phyloP scores from a whole-genome alignment of 768 basidiomycete genomes.

The Termitomyces sp. region DNA sequence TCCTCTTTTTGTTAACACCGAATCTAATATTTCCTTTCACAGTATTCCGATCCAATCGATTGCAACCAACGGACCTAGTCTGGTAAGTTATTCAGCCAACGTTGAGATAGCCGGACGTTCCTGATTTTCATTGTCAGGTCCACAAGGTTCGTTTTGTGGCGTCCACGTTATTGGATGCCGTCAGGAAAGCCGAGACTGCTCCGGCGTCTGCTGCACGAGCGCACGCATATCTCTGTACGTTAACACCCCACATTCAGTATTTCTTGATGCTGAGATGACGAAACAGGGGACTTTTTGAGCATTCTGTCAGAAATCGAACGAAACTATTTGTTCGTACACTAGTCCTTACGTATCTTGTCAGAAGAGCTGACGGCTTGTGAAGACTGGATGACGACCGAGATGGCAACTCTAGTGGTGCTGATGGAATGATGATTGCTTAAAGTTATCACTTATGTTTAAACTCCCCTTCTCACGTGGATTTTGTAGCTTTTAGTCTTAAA shows the following conservation, averaged over 20 bases:
- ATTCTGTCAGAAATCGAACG: slow-evolving; percentile 90
- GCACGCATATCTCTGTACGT: slow-evolving; percentile 82
- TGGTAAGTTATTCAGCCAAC: slow-evolving; percentile 36
- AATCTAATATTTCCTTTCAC: slow-evolving; percentile 8
- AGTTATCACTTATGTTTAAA: background rate
- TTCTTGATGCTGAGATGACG: slow-evolving; percentile 7
- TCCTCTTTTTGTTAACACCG: background rate
- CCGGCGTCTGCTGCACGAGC: slow-evolving; percentile 82
- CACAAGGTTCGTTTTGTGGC: slow-evolving; percentile 94
- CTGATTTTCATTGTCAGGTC: slow-evolving; percentile 47
- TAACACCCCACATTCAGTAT: background rate
- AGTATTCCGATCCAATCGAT: slow-evolving; percentile 94
- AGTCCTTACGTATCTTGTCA: slow-evolving; percentile 5
- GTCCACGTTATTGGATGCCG: slow-evolving; percentile 82
- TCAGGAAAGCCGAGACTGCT: slow-evolving; percentile 77
- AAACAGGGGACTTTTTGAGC: slow-evolving; percentile 85
- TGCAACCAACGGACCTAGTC: slow-evolving; percentile 81
- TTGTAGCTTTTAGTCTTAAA: slow-evolving; percentile 17
- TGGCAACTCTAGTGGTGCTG: slow-evolving; percentile 50
- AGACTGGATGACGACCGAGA: slow-evolving; percentile 74
- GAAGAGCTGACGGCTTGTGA: slow-evolving; percentile 14
- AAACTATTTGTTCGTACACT: slow-evolving; percentile 70
- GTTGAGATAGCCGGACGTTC: slow-evolving; percentile 6
- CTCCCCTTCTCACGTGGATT: background rate
- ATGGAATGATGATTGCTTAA: slow-evolving; percentile 41